These are phyloP conservation scores for Pseudopyricularia cyperi DNA, from an alignment of 2,329 filamentous ascomycete genomes.

Conservation along the genomic window DNA sequence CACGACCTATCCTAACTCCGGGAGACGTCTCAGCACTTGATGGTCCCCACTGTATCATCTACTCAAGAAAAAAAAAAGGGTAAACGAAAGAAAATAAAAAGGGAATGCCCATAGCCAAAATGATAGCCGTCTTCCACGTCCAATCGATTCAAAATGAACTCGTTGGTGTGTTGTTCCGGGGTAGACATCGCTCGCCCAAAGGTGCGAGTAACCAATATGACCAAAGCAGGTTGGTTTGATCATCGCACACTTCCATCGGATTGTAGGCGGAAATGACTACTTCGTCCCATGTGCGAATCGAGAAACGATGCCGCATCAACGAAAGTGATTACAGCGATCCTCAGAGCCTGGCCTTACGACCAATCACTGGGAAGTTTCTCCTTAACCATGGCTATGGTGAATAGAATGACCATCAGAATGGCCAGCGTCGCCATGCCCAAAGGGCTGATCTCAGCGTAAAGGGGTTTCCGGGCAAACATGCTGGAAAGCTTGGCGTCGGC, in stretches of 20 bases:
- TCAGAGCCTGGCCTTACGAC: neutral
- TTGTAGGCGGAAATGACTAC: neutral
- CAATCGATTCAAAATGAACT: no score
- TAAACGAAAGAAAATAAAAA: conserved; percentile 1
- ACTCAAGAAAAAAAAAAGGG: conserved; percentile 1
- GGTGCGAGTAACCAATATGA: no score
- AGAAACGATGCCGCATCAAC: neutral
- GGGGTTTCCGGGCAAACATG: conserved; percentile 10
- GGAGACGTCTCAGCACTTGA: conserved; percentile 47
- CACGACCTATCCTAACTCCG: conserved; percentile 11
- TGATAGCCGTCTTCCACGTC: no score
- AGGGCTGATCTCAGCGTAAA: neutral
- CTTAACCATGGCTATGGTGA: conserved; percentile 24
- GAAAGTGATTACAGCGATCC: neutral
- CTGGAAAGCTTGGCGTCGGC: conserved; percentile 16
- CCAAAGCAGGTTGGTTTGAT: neutral
- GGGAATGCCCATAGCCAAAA: neutral
- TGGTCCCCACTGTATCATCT: conserved; percentile 23
- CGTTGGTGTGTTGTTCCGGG: no score
- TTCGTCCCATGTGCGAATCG: neutral
- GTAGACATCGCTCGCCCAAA: no score
- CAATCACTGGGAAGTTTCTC: neutral
- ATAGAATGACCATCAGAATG: conserved; percentile 29
- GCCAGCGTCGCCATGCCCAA: neutral
- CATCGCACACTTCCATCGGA: neutral